These are phyloP conservation scores for Setaria viridis DNA, from an alignment of 202 grass and related monocot species.

Conservation along the genomic window DNA sequence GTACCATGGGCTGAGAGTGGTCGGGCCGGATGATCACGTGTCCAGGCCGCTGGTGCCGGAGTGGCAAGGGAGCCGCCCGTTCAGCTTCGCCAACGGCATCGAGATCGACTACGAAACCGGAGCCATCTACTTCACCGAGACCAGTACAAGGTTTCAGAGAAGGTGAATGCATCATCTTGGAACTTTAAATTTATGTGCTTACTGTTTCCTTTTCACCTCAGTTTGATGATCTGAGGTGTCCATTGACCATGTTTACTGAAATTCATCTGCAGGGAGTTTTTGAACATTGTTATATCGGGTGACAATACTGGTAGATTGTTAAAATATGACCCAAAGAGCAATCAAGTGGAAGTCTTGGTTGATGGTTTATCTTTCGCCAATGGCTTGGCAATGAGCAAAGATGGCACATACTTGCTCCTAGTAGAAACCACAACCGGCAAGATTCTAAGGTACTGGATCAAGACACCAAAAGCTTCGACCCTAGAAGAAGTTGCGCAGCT, in stretches of 20 bases:
- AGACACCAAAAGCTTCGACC: background rate
- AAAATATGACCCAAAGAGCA: slow-evolving; percentile 56
- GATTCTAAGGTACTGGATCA: slow-evolving; percentile 63
- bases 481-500: slow-evolving; percentile 53
- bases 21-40: slow-evolving; percentile 21
- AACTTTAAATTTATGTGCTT: background rate
- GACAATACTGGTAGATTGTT: slow-evolving; percentile 72
- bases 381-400: slow-evolving; percentile 62
- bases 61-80: slow-evolving; percentile 21
- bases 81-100: slow-evolving; percentile 68
- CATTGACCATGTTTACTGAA: too few relatives aligned
- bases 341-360: slow-evolving; percentile 47
- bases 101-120: slow-evolving; percentile 67
- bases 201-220: background rate
- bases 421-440: slow-evolving; percentile 65
- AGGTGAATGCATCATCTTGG: slow-evolving; percentile 29
- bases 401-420: slow-evolving; percentile 63
- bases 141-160: slow-evolving; percentile 64
- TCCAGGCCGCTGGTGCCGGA: slow-evolving; percentile 46
- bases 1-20: slow-evolving; percentile 63
- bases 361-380: slow-evolving; percentile 68
- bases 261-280: slow-evolving; percentile 57
- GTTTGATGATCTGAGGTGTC: background rate
- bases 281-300: slow-evolving; percentile 58
- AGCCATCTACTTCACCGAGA: slow-evolving; percentile 79